Conservation (phyloP, 2,329 filamentous ascomycete genomes). For the Sordariomycetes sp. region DNA sequence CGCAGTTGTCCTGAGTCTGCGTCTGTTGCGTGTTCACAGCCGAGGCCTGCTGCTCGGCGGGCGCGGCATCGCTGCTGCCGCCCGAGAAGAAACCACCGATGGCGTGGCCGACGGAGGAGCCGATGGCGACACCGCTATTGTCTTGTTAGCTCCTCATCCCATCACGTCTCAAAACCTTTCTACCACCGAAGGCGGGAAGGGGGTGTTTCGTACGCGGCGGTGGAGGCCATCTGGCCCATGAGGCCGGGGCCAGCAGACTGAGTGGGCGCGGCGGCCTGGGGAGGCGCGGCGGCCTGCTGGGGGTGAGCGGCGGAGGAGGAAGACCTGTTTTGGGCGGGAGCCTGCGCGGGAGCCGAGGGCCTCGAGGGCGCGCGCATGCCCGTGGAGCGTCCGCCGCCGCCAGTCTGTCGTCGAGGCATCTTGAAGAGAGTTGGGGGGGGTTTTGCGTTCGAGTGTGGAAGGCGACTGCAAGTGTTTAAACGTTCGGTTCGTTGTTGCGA, state of each 20-base stretch:
- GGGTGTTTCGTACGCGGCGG: constrained; percentile 70
- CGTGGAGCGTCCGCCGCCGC: constrained; percentile 37
- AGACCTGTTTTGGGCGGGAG: constrained; percentile 55
- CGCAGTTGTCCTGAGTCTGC: constrained; percentile 52
- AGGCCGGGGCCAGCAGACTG: constrained; percentile 66
- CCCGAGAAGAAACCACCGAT: constrained; percentile 73
- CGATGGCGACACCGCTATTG: constrained; percentile 84
- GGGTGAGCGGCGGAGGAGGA: constrained; percentile 58
- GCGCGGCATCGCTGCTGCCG: constrained; percentile 51
- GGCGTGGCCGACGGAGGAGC: constrained; percentile 89
- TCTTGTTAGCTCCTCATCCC: neutral
- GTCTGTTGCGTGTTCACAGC: constrained; percentile 34
- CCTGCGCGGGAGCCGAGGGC: constrained; percentile 51
- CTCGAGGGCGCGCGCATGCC: constrained; percentile 48
- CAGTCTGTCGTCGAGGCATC: constrained; percentile 60
- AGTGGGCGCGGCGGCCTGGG: constrained; percentile 31
- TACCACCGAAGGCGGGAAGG: neutral
- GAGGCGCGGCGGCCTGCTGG: constrained; percentile 40
- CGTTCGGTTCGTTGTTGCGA: neutral
- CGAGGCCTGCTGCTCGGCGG: constrained; percentile 26
- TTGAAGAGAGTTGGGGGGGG: constrained; percentile 16
- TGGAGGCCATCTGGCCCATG: constrained; percentile 94
- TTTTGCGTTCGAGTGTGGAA: neutral
- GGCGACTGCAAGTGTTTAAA: neutral
- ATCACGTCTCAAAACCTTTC: neutral